A percentile compares a stretch with the other conserved stretches of the same genome.
These are phyloP conservation scores for Sphagnurus paluster DNA, from an alignment of 1,284 basidiomycete species.

Conservation along the genomic window DNA sequence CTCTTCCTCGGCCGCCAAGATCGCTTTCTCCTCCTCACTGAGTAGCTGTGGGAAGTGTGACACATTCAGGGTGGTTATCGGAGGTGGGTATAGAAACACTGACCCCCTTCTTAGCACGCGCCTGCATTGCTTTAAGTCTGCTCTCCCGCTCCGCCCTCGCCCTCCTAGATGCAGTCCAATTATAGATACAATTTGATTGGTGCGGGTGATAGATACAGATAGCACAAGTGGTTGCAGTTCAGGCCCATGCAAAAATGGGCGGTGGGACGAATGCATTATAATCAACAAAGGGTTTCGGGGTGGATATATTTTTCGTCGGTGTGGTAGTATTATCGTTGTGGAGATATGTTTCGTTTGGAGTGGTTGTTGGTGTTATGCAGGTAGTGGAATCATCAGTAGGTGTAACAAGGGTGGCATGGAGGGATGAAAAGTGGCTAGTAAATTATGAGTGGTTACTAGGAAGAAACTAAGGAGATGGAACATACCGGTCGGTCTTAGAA, in stretches of 20 bases:
- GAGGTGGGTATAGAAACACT: constrained; percentile 21
- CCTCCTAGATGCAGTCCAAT: constrained; percentile 44
- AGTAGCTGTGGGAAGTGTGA: constrained; percentile 35
- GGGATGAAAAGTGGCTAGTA: constrained; percentile 42
- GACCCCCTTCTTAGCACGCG: constrained; percentile 69
- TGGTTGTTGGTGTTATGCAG: constrained; percentile 23
- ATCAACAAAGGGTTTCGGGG: constrained; percentile 36
- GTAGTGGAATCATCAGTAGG: constrained; percentile 18
- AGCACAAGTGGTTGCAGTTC: constrained; percentile 28
- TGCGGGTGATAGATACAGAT: constrained; percentile 21
- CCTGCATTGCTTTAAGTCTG: constrained; percentile 62
- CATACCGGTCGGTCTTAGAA: constrained; percentile 72
- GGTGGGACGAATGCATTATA: constrained; percentile 59
- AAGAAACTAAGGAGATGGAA: constrained; percentile 25
- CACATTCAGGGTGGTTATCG: neutral
- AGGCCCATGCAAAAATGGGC: constrained; percentile 62
- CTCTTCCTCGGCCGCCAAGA: constrained; percentile 47
- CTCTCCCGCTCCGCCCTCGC: constrained; percentile 72
- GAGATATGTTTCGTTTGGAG: constrained; percentile 23
- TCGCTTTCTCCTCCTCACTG: constrained; percentile 60
- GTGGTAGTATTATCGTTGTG: constrained; percentile 25
- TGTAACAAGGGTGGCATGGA: constrained; percentile 19
- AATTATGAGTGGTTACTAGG: constrained; percentile 69
- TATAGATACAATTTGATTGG: constrained; percentile 21
- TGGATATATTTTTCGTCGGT: constrained; percentile 23